phyloP scores from a whole-genome alignment of 257 asterid species.

The Ligustrum vulgare region DNA sequence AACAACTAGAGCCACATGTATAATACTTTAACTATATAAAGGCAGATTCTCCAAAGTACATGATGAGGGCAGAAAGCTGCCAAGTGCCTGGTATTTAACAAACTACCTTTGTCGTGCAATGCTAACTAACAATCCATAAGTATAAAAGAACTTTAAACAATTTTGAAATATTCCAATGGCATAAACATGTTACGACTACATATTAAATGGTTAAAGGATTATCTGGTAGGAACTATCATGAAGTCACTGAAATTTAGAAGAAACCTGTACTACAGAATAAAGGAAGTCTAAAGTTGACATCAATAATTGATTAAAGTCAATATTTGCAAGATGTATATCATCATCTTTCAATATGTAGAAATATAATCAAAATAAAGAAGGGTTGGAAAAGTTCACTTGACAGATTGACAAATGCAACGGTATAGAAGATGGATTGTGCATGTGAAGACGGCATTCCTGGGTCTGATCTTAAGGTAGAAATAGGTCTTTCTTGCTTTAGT shows the following conservation, averaged over 20 bases:
- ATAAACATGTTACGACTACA: background rate
- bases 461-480: slow-evolving; percentile 43
- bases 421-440: slow-evolving; percentile 48
- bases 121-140: background rate
- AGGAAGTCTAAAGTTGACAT: background rate
- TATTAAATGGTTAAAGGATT: background rate
- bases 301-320: background rate
- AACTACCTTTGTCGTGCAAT: background rate
- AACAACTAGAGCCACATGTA: background rate
- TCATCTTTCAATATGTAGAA: background rate
- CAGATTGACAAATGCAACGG: slow-evolving; percentile 23
- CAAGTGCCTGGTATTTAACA: background rate
- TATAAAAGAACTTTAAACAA: background rate
- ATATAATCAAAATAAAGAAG: background rate
- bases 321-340: background rate
- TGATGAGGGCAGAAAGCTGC: background rate
- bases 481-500: slow-evolving; percentile 56
- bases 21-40: background rate
- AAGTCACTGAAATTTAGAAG: background rate
- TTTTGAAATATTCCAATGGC: background rate
- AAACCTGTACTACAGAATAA: background rate
- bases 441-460: slow-evolving; percentile 76
- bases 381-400: slow-evolving; percentile 33
- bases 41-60: background rate
- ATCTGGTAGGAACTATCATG: background rate